Base-by-base conservation (phyloP, 176 grass and related monocot species). In the Chloris gayana region DNA sequence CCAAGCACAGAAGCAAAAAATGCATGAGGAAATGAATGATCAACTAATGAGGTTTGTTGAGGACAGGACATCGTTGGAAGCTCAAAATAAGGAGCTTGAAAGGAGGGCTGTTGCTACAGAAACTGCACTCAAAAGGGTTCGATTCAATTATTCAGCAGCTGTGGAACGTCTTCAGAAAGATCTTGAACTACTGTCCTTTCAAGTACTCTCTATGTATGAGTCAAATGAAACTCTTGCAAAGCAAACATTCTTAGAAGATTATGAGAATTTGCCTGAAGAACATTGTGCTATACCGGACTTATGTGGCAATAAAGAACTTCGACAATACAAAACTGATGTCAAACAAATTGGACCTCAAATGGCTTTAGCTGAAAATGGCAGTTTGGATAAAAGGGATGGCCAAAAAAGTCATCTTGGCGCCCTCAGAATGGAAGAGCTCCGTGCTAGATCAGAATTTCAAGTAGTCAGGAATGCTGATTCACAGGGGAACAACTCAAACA, bases 151-250 rank as follows among this genome's bases (percentile, higher is more conserved):
- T 84, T 95, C 92, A 71, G 80, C 78, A 14, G 92, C 92, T 60
- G 90, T 99, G 73, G 92, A 89, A 69, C 86, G 88, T 62, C 85
- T 99, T 66, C 96, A 99, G 79, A 99, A 99, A 82, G 96, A 99
- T 64, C 88, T 99, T 72, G 88, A 95, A 62, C 85, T 99, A 80
- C 88, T 99, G 64, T 99, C 92, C 46, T 93, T 91, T 82, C 96
- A 99, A 88, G 96, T 99, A 75, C 89, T 99, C 62, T 99, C 96
- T 73, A 93, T 99, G 90, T 99, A 99, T 10, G 92, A 99, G 69
- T 87, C 90, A 70, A 91, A 93, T 76, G 90, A 99, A 93, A 95
- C 83, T 54, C 80, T 95, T 80, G 92, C 92, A 14, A 99, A 95
- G 84, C 92, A 95, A 82, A 74, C 88, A 3, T 87, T 91, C 70